Base-by-base conservation (phyloP, 352 stramenopile species). In the Salisapilia sapeloensis region DNA sequence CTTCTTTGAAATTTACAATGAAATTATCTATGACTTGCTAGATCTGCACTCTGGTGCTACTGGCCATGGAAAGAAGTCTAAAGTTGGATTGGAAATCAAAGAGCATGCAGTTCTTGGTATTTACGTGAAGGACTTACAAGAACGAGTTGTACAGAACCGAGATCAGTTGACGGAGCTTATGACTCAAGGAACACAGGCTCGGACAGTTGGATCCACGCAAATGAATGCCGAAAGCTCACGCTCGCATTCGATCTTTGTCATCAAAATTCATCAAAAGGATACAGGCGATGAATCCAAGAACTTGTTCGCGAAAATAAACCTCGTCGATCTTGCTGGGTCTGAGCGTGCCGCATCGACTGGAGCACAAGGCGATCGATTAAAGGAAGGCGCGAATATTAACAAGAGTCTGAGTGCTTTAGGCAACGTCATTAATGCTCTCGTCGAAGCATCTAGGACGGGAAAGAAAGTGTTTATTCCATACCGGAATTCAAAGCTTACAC, bases 1-100 rank as follows among this genome's bases (percentile, higher is more conserved):
- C 10, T 97, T 93, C 56, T 87, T 97, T 40, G 89, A 97, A 46
- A 96, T 97, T 30, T 97, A 97, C 60, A 96, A 96, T 40, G 89
- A 97, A 52, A 87, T 87, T 29, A 94, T 97, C 36, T 95, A 91
- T 42, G 90, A 97, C 47, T 53, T 97, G 28, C 61, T 97, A 6
- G 65, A 93, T 37, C n/a, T n/a, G n/a, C n/a, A n/a, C n/a, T n/a
- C n/a, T n/a, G n/a, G n/a, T n/a, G 72, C 80, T 7, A 92, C 52
- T 19, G 63, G 65, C n/a, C 82, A 84, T 32, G 41, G 53, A 26
- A 93, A 91, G 59, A 86, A 91, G 19, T 79, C 69, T 45, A 83
- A 86, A 44, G 70, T 67, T 21, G 77, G 80, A 2, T 60, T 96
- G 13, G 74, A 95, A 52, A 94, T 96, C 40, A 93, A 93, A 20